Evolutionary conservation across 305 asterid genomes (phyloP).

Genomic region (Fraxinus baroniana): DNA sequence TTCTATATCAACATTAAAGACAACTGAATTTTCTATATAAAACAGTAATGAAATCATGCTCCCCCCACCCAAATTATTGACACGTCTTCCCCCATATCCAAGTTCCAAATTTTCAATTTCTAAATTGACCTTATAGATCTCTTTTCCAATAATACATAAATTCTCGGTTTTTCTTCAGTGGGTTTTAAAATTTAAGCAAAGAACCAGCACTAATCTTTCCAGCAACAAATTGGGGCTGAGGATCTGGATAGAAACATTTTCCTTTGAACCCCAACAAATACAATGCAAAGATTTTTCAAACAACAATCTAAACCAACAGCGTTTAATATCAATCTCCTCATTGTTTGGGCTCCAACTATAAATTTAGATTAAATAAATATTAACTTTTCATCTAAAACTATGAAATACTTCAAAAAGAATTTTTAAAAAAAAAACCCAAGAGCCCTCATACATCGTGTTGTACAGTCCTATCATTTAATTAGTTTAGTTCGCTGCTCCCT

Average conservation of each 20-base stretch:
- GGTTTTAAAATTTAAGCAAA: not conserved
- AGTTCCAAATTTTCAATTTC: not conserved
- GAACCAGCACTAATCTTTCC: not conserved
- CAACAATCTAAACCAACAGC: not conserved
- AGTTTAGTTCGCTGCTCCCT: not conserved
- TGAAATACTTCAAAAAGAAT: not conserved
- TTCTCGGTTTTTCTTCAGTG: not conserved
- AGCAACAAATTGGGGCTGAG: not conserved
- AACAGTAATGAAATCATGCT: not conserved
- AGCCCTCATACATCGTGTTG: not conserved
- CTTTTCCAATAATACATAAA: not conserved
- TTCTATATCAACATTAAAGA: not conserved
- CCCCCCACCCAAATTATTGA: not conserved
- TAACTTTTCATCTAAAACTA: not conserved
- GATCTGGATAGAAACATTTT: not conserved
- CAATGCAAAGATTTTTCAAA: not conserved
- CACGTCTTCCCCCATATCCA: not conserved
- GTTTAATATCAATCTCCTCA: not conserved
- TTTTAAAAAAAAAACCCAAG: not conserved
- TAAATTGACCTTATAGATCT: not conserved
- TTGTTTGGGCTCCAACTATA: not conserved
- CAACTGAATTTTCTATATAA: not conserved
- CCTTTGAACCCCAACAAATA: not conserved
- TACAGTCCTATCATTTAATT: not conserved
- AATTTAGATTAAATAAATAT: not conserved